Conservation (phyloP, 202 grass and related monocot species). For the Panicum virgatum region DNA sequence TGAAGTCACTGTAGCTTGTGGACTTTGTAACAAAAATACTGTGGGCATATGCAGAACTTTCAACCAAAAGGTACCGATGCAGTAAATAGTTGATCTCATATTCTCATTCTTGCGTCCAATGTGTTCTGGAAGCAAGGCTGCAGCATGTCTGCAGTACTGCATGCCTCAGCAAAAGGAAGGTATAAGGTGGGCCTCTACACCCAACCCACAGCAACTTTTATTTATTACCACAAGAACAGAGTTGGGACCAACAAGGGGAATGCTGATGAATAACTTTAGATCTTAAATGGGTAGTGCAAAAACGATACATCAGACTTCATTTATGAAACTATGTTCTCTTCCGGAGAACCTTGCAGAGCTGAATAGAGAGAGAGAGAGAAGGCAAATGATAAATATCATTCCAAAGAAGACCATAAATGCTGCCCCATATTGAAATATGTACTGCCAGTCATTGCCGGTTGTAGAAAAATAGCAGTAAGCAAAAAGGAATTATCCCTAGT, state of each 20-base stretch:
- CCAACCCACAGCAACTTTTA: conserved; percentile 20
- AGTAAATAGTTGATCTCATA: conserved; percentile 26
- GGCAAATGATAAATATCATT: conserved; percentile 12
- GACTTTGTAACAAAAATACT: conserved; percentile 48
- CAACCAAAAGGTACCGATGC: conserved; percentile 8
- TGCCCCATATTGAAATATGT: conserved; percentile 12
- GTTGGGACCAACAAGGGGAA: conserved; percentile 21
- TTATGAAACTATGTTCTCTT: conserved; percentile 26
- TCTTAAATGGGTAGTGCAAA: conserved; percentile 19
- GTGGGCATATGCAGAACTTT: conserved; percentile 26
- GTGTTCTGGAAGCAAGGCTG: conserved; percentile 33
- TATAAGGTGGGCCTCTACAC: conserved; percentile 21
- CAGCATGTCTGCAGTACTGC: conserved; percentile 25
- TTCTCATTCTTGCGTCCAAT: conserved; percentile 35
- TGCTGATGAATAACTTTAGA: conserved; percentile 38
- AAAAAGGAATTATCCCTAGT: conserved; percentile 24
- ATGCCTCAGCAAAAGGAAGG: conserved; percentile 8
- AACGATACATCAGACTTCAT: conserved; percentile 35
- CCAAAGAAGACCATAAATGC: conserved; percentile 17
- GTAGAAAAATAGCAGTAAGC: too few relatives aligned
- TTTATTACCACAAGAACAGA: conserved; percentile 40
- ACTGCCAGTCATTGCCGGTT: background rate
- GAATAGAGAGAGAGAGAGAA: conserved; percentile 22
- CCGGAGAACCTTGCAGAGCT: conserved; percentile 23
- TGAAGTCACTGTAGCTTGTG: conserved; percentile 36